Conservation (phyloP, 176 grass and related monocot species). For the Aegilops umbellulata region DNA sequence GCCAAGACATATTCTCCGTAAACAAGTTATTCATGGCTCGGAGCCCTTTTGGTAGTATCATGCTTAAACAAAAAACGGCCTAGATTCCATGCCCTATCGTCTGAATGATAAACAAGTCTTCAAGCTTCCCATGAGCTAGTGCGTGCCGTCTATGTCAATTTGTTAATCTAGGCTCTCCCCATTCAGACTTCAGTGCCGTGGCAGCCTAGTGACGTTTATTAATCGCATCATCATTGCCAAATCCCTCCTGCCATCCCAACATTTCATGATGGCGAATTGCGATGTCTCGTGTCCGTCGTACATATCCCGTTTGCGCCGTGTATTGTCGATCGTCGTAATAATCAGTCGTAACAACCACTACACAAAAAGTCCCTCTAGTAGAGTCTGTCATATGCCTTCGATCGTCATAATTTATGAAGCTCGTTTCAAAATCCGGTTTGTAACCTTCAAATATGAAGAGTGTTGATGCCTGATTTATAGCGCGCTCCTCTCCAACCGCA, state of each 20-base stretch:
- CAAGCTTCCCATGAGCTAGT: neutral
- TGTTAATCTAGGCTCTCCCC: neutral
- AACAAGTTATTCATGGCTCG: neutral
- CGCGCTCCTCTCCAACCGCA: no score
- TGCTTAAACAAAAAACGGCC: conserved; percentile 14
- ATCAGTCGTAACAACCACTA: no score
- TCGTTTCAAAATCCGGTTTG: no score
- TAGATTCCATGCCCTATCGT: conserved; percentile 10
- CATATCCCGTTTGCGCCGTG: neutral
- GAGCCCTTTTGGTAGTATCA: neutral
- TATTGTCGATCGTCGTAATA: no score
- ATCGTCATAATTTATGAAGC: no score
- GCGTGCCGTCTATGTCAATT: neutral
- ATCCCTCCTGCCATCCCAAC: neutral
- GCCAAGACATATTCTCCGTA: neutral
- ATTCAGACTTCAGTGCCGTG: neutral
- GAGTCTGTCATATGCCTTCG: no score
- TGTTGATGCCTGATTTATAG: no score
- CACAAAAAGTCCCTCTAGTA: no score
- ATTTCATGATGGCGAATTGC: neutral
- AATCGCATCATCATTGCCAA: neutral
- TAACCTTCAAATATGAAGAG: no score
- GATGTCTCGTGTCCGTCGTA: neutral
- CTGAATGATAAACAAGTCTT: neutral
- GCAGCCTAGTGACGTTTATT: neutral